Conservation (phyloP, 495 filamentous ascomycete genomes). For the Neurospora cerealis region DNA sequence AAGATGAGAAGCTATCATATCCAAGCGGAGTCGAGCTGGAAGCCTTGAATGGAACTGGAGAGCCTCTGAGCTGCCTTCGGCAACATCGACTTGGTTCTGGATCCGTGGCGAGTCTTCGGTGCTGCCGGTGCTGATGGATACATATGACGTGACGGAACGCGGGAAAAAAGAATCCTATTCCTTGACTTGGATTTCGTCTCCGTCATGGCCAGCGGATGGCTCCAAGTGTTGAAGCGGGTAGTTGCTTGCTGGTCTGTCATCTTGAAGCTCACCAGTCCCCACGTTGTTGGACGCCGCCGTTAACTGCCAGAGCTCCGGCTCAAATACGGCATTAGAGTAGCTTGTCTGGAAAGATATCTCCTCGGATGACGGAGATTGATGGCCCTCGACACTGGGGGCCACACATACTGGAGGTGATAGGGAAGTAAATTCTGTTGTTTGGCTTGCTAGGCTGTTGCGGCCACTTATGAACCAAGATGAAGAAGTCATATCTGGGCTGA, state of each 20-base stretch:
- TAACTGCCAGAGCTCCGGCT: neutral
- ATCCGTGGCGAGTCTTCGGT: neutral
- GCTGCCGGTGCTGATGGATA: neutral
- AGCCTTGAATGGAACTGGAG: neutral
- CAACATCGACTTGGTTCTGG: neutral
- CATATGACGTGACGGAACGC: neutral
- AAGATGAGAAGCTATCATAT: neutral
- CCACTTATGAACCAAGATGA: neutral
- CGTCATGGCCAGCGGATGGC: neutral
- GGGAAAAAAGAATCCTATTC: neutral
- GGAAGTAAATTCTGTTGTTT: neutral
- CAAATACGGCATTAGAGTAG: neutral
- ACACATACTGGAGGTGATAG: neutral
- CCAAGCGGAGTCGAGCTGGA: neutral
- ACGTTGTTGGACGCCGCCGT: neutral
- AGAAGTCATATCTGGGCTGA: neutral
- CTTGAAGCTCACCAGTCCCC: neutral
- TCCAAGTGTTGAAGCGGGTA: neutral
- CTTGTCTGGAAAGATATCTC: neutral
- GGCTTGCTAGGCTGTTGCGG: neutral
- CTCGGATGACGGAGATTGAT: neutral
- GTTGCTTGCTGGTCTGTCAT: neutral
- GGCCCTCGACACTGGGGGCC: neutral
- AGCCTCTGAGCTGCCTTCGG: neutral
- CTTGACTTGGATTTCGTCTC: neutral